A percentile compares a stretch with the other conserved stretches of the same genome.
Conservation (phyloP, 345 rosid genomes). For the Brassica juncea region DNA sequence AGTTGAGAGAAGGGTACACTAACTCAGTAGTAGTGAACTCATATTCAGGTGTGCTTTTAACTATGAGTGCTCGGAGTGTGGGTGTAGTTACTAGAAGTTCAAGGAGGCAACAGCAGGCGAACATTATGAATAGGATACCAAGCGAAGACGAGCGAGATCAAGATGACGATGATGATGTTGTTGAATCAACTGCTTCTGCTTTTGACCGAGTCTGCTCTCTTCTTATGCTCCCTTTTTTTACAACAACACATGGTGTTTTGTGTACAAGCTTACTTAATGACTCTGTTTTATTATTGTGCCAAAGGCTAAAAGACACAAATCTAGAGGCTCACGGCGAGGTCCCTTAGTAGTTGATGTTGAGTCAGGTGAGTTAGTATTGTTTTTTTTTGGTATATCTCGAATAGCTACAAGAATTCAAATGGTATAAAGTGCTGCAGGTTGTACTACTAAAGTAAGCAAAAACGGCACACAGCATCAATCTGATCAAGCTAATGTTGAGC, state of each 20-base stretch:
- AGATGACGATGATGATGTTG: slow-evolving; percentile 88
- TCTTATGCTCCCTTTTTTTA: not conserved
- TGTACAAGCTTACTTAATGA: slow-evolving; percentile 16
- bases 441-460: not conserved
- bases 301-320: slow-evolving; percentile 75
- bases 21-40: not conserved
- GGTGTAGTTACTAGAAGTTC: not conserved
- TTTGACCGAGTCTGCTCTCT: slow-evolving; percentile 63
- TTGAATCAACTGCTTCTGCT: slow-evolving; percentile 72
- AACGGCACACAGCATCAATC: not conserved
- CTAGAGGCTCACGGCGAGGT: slow-evolving; percentile 50
- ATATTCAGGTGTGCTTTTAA: not conserved
- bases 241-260: not conserved
- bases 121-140: not conserved
- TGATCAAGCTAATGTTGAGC: not conserved
- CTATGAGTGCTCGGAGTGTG: not conserved
- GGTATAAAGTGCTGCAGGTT: slow-evolving; percentile 24
- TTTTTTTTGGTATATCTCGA: not conserved
- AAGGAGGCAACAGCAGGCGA: not conserved
- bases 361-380: slow-evolving; percentile 50
- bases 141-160: slow-evolving; percentile 29
- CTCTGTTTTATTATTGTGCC: slow-evolving; percentile 24
- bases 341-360: slow-evolving; percentile 60
- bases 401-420: not conserved
- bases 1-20: not conserved